Conservation (phyloP, 2,329 filamentous ascomycete genomes). For the Cryphonectria japonica region DNA sequence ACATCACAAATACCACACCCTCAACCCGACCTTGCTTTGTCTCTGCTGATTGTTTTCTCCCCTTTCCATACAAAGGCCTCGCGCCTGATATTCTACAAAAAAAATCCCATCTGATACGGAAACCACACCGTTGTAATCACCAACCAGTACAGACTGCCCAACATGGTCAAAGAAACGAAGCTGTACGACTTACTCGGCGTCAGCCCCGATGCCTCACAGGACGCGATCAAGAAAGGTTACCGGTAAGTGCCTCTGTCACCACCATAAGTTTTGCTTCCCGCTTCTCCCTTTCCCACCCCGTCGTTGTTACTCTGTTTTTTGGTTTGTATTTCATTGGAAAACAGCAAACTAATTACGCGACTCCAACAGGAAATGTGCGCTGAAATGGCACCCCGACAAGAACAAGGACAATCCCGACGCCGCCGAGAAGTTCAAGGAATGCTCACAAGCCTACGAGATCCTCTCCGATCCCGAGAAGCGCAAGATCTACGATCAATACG, state of each 20-base stretch:
- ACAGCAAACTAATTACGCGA: slow-evolving; percentile 41
- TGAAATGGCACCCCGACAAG: slow-evolving; percentile 97
- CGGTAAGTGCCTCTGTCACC: slow-evolving; percentile 57
- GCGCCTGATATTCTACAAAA: slow-evolving; percentile 12
- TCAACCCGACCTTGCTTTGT: not conserved
- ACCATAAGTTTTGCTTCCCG: not conserved
- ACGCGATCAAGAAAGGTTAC: slow-evolving; percentile 97
- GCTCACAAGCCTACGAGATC: slow-evolving; percentile 97
- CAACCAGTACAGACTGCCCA: slow-evolving; percentile 37
- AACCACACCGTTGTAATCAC: not conserved
- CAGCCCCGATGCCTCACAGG: slow-evolving; percentile 79
- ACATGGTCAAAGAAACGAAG: slow-evolving; percentile 93
- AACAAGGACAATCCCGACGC: slow-evolving; percentile 89
- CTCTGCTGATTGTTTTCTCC: slow-evolving; percentile 12
- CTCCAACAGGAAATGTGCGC: slow-evolving; percentile 71
- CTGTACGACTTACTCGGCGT: slow-evolving; percentile 87
- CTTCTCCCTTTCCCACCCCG: not conserved
- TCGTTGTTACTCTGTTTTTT: not conserved
- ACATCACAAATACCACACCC: slow-evolving; percentile 7
- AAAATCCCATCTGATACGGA: not conserved
- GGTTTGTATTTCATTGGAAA: not conserved
- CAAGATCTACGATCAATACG: slow-evolving; percentile 92
- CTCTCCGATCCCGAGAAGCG: slow-evolving; percentile 96
- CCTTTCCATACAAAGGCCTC: slow-evolving; percentile 13
- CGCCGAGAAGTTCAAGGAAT: slow-evolving; percentile 95